Evolutionary conservation across 352 stramenopile species (phyloP), one percentile per base, ranked within the genome.

Genomic region (Sclerospora graminicola): DNA sequence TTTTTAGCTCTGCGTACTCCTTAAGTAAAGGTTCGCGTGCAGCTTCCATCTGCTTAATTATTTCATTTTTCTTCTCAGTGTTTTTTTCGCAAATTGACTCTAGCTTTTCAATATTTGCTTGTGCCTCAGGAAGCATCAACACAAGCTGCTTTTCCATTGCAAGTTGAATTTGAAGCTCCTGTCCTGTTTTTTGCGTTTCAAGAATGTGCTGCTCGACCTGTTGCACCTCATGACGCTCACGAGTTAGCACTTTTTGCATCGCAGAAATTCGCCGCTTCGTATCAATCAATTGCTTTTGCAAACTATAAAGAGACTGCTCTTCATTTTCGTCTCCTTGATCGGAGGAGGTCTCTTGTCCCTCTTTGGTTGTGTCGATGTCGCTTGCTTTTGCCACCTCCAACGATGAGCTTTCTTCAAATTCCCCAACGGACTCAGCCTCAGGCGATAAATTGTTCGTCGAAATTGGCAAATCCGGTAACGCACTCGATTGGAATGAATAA

Each of bases 61-160:
- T 63, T 21, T 74, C 49, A 0, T 43, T 26, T 16, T 89, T 66
- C 38, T 84, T 84, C 21, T 47, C 39, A 10, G 63, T 49, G 10
- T 74, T 82, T 39, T 54, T 64, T 8, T 43, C 51, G 48, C 77
- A 90, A 48, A 86, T 68, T 7, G 35, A 61, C 44, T 92, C 57
- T 0, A 94, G 50, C 31, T 82, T 89, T 4, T 39, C 53, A 28
- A 91, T 81, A 28, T 91, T 87, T 16, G 59, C 62, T 29, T 70
- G 43, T 0, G 78, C 78, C 7, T 87, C 59, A 5, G 79, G 69
- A 6, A 93, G 50, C 47, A 91, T 74, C 5, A 53, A 48, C 13
- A 91, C 43, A 9, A 84, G 35, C 38, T 89, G 62, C 11, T 73
- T 69, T 26, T 80, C 60, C 16, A 49, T 67, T 14, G 55, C 55